A percentile compares a stretch with the other conserved stretches of the same genome.
phyloP scores from a whole-genome alignment of 2,329 filamentous ascomycete genomes.

The Trichoderma pleuroti region DNA sequence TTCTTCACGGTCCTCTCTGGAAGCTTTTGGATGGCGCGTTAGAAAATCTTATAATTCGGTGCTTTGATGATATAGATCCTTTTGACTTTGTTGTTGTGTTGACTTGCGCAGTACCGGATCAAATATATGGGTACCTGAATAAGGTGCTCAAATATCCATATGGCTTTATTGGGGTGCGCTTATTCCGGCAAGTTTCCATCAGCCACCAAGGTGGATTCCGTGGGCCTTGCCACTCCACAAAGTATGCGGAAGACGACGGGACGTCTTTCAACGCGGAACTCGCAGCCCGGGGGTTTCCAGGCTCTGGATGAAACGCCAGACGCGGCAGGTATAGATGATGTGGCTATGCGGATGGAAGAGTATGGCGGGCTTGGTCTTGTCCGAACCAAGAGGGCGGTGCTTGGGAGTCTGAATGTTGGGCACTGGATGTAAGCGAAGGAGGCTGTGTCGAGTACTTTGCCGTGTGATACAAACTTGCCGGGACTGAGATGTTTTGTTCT shows the following conservation, averaged over 20 bases:
- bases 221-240: background rate
- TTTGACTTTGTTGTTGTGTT: no score
- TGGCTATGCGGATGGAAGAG: background rate
- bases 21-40: no score
- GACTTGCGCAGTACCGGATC: no score
- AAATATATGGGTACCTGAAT: background rate
- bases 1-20: no score
- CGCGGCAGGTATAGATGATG: background rate
- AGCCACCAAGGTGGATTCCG: background rate
- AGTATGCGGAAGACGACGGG: background rate
- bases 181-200: background rate
- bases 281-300: background rate
- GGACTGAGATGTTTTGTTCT: conserved; percentile 16
- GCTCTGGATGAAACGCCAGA: background rate
- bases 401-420: background rate
- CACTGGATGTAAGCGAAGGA: no score
- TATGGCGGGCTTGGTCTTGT: background rate
- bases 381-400: background rate
- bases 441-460: conserved; percentile 10
- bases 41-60: no score
- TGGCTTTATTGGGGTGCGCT: background rate
- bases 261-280: background rate
- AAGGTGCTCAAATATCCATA: background rate
- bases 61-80: no score
- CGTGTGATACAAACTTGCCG: background rate